Evolutionary conservation across 2,329 filamentous ascomycete genomes (phyloP).

Genomic region (Fusarium sp.): DNA sequence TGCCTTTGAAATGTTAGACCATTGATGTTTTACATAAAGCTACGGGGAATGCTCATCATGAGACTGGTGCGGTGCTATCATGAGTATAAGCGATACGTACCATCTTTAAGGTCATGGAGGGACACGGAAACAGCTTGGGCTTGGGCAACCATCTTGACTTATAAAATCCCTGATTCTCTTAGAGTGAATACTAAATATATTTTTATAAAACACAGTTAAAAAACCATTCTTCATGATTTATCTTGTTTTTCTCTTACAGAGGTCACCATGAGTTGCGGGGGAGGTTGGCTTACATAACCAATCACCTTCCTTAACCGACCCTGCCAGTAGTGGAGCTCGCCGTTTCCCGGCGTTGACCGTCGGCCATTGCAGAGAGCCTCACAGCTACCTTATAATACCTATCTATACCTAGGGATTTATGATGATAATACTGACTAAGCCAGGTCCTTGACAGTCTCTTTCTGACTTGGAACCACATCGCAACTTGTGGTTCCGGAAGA

Average conservation of each 20-base stretch:
- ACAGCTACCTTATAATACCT: conserved; percentile 14
- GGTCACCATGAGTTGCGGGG: conserved; percentile 35
- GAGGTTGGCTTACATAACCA: conserved; percentile 46
- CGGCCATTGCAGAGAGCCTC: conserved; percentile 16
- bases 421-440: too few species aligned
- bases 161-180: too few species aligned
- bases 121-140: conserved; percentile 72
- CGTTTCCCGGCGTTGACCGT: conserved; percentile 47
- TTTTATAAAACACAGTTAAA: neutral
- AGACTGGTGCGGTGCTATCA: conserved; percentile 25
- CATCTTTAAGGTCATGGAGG: conserved; percentile 70
- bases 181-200: neutral
- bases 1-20: conserved; percentile 60
- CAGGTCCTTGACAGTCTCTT: too few species aligned
- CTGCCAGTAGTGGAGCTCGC: conserved; percentile 51
- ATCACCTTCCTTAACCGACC: conserved; percentile 32
- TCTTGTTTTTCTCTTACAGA: conserved; percentile 17
- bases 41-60: conserved; percentile 6
- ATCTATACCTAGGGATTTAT: too few species aligned
- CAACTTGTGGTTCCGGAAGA: too few species aligned
- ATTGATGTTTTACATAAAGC: neutral
- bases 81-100: conserved; percentile 56
- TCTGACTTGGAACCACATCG: too few species aligned
- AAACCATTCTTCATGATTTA: conserved; percentile 6
- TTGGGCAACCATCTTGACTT: conserved; percentile 58